Conservation (phyloP, 306 rosid genomes). For the Quercus variabilis region DNA sequence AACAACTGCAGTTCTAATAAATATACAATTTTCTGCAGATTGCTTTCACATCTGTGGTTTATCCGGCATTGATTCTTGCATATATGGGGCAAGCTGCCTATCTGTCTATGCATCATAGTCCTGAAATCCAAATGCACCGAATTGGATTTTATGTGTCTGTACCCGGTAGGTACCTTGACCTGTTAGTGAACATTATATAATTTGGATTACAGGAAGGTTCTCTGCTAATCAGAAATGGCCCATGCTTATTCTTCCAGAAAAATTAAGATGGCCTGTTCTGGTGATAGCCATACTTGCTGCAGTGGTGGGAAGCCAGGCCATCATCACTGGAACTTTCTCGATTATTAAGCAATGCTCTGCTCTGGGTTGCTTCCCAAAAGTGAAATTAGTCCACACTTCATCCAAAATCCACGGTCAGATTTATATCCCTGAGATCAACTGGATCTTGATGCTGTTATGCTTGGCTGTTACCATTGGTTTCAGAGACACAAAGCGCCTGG, state of each 20-base stretch:
- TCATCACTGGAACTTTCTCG: slow-evolving; percentile 93
- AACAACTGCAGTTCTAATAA: slow-evolving; percentile 23
- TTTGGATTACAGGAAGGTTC: slow-evolving; percentile 8
- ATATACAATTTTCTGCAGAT: slow-evolving; percentile 54
- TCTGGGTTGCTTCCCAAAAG: slow-evolving; percentile 86
- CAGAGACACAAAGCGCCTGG: slow-evolving; percentile 77
- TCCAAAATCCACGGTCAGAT: slow-evolving; percentile 93
- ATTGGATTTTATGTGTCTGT: slow-evolving; percentile 90
- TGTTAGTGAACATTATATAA: slow-evolving; percentile 20
- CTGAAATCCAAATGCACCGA: slow-evolving; percentile 1
- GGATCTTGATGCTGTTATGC: slow-evolving; percentile 85
- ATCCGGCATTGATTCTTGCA: slow-evolving; percentile 88
- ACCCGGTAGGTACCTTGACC: slow-evolving; percentile 57
- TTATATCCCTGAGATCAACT: slow-evolving; percentile 93
- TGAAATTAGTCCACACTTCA: slow-evolving; percentile 87
- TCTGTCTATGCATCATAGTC: slow-evolving; percentile 57
- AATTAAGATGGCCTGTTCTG: slow-evolving; percentile 86
- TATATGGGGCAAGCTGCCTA: slow-evolving; percentile 99
- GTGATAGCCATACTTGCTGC: slow-evolving; percentile 92
- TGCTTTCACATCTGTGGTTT: slow-evolving; percentile 92
- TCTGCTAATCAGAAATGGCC: slow-evolving; percentile 27
- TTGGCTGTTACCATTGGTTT: slow-evolving; percentile 86
- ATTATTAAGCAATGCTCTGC: slow-evolving; percentile 92
- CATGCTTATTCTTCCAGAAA: slow-evolving; percentile 46
- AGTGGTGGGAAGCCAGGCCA: slow-evolving; percentile 96